phyloP scores from a whole-genome alignment of 2,329 filamentous ascomycete species.

The Curvularia sp. region DNA sequence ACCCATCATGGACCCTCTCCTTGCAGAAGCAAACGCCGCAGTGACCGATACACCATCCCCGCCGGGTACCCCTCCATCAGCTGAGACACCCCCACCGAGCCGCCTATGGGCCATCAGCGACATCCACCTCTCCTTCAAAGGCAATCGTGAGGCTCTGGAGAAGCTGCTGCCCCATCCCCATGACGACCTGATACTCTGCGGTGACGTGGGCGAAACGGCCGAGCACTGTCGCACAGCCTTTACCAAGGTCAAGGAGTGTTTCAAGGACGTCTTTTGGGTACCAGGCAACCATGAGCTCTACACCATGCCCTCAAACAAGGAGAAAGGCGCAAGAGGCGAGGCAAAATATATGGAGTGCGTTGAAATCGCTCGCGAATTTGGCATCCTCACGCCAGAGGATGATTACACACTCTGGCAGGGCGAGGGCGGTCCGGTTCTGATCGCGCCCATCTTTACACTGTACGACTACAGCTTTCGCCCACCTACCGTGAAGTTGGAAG shows the following conservation, averaged over 20 bases:
- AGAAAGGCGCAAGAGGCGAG: conserved; percentile 54
- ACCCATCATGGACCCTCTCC: conserved; percentile 32
- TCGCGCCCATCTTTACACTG: conserved; percentile 65
- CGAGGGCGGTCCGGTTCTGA: conserved; percentile 57
- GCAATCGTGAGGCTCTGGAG: conserved; percentile 54
- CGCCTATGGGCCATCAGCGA: conserved; percentile 56
- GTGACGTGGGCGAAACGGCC: conserved; percentile 50
- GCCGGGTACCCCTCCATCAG: conserved; percentile 18
- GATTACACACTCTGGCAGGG: conserved; percentile 62
- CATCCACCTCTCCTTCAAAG: conserved; percentile 57
- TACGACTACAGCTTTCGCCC: conserved; percentile 68
- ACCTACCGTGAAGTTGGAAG: conserved; percentile 55
- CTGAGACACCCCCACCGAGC: conserved; percentile 24
- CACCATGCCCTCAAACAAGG: conserved; percentile 54
- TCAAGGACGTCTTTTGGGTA: conserved; percentile 61
- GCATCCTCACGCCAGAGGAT: conserved; percentile 64
- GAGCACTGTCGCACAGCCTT: conserved; percentile 49
- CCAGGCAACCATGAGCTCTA: conserved; percentile 67
- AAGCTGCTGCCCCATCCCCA: conserved; percentile 50
- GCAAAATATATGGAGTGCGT: conserved; percentile 64
- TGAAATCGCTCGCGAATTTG: conserved; percentile 59
- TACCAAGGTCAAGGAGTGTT: conserved; percentile 51
- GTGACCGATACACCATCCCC: conserved; percentile 13
- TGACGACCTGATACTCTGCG: conserved; percentile 56
- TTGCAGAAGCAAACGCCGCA: conserved; percentile 28